A percentile compares a stretch with the other conserved stretches of the same genome.
Conservation (phyloP, 2,329 filamentous ascomycete genomes). For the Annulohypoxylon truncatum region DNA sequence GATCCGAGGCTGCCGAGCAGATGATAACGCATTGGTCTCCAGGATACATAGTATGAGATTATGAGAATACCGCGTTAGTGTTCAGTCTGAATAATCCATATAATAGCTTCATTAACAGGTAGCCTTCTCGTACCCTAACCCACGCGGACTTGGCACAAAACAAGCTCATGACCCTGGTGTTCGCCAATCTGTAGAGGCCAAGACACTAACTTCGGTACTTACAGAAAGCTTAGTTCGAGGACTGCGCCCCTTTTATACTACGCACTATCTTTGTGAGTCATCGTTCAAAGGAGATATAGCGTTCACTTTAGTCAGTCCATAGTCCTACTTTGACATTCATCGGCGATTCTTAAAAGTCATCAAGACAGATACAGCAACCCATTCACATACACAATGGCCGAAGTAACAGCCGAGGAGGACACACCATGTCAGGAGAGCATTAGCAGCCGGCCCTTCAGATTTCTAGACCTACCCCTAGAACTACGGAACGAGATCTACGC, state of each 20-base stretch:
- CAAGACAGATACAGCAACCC: neutral
- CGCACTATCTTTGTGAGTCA: neutral
- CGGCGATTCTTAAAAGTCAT: neutral
- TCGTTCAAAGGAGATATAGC: neutral
- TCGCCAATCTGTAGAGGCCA: neutral
- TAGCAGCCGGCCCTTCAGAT: neutral
- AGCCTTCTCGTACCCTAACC: neutral
- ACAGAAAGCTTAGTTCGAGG: neutral
- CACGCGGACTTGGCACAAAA: neutral
- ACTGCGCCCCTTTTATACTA: slow-evolving; percentile 6
- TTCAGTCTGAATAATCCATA: neutral
- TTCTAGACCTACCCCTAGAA: slow-evolving; percentile 24
- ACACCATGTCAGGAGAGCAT: neutral
- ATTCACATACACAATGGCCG: neutral
- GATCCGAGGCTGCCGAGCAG: slow-evolving; percentile 31
- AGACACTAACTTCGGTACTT: slow-evolving; percentile 10
- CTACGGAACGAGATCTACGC: slow-evolving; percentile 25
- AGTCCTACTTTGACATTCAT: neutral
- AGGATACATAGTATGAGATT: neutral
- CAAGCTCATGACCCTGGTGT: neutral
- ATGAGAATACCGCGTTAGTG: neutral
- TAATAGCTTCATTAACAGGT: neutral
- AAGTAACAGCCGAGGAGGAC: neutral
- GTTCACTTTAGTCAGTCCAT: neutral
- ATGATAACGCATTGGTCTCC: slow-evolving; percentile 15